Evolutionary conservation across 1,284 basidiomycete species (phyloP).

Genomic region (Trametes sp.): DNA sequence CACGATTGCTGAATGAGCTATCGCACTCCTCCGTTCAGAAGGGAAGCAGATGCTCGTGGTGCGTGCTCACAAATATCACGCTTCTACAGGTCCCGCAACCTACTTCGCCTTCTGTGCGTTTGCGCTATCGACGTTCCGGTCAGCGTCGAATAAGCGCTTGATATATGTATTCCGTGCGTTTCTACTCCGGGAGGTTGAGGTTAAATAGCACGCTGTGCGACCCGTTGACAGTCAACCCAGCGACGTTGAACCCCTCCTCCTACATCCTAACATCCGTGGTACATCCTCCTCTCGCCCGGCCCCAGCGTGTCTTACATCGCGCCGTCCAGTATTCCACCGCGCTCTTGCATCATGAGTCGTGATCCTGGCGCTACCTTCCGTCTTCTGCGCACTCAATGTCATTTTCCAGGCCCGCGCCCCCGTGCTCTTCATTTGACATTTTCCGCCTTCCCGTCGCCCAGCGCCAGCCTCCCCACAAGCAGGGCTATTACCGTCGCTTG

Average conservation of each 20-base stretch:
- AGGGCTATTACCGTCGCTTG: background rate
- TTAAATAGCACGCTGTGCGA: conserved; percentile 4
- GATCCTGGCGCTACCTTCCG: conserved; percentile 26
- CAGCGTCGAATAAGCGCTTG: too few species aligned
- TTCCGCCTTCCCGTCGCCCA: background rate
- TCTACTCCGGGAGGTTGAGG: background rate
- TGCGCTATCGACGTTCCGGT: background rate
- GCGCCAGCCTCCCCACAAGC: background rate
- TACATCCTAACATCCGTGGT: background rate
- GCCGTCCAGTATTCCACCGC: background rate
- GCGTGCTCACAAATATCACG: background rate
- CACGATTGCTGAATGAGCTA: background rate
- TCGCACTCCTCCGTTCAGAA: background rate
- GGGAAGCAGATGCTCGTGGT: background rate
- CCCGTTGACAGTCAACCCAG: background rate
- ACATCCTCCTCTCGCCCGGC: background rate
- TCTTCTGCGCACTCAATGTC: conserved; percentile 6
- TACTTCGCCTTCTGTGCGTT: background rate
- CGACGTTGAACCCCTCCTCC: background rate
- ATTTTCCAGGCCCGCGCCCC: background rate
- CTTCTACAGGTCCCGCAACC: conserved; percentile 17
- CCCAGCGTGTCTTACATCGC: conserved; percentile 3
- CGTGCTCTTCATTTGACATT: background rate
- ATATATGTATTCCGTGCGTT: too few species aligned
- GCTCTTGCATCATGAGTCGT: conserved; percentile 24